Evolutionary conservation across 331 rosid species (phyloP), one percentile per base, ranked within the genome.

Genomic region (Prunus yedoensis): DNA sequence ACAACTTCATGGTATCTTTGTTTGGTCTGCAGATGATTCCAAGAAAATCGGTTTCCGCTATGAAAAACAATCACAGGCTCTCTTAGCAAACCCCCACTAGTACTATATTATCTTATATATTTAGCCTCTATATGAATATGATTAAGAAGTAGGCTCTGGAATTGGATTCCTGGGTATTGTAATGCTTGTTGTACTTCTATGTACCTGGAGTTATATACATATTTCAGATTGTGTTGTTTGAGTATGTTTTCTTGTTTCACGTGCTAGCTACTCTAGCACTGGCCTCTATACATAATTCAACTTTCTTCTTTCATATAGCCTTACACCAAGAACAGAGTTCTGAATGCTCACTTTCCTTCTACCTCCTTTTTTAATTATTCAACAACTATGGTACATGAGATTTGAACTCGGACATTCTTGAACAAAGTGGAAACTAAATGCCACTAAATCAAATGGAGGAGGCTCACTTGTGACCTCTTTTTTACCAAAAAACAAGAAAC

Each of bases 1-100:
- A 3, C 68, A 79, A 12, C 94, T 90, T 17, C 70, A 79, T 81
- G 88, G 94, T 1, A 89, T 93, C 71, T 93, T 90, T 81, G 78
- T 89, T 3, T 89, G 88, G 98, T 85, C 88, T 20, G 94, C 96
- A 12, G 96, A 92, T 83, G 92, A 90, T 28, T 92, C 97, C 41
- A 77, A 43, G 90, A 81, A 58, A 21, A 82, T 80, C 74, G 81
- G 76, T 21, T 88, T 89, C 60, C 81, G 76, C n/a, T 87, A 79
- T 21, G 93, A 89, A 85, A 89, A 88, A 73, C 89, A 80, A 57
- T 88, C 96, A 17, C 89, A 86, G 16, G 81, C 84, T 2, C 87
- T 89, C 27, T 78, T 90, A 70, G 91, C 89, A 27, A 8, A 8
- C 35, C 73, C 74, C 3, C 30, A 81, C 32, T 85, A 77, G 68